Percentiles rank a stretch among this genome's conserved stretches.
These are phyloP conservation scores for Irpex sp. DNA, from an alignment of 1,284 basidiomycete genomes.

Conservation along the genomic window DNA sequence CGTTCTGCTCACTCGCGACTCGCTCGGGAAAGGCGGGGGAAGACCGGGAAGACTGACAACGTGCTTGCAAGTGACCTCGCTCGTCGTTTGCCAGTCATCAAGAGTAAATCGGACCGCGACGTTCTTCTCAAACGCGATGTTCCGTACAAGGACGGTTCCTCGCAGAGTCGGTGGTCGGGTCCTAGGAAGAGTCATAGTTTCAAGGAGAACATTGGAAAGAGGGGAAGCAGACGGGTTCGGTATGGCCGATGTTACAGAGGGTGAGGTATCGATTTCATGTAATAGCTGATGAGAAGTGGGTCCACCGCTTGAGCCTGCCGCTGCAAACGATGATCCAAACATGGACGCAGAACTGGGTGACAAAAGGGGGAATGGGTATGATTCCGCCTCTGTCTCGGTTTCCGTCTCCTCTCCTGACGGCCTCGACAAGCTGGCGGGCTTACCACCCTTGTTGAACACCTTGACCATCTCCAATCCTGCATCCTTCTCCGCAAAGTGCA, in stretches of 20 bases:
- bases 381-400: conserved; percentile 67
- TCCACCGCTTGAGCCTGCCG: neutral
- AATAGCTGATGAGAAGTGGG: conserved; percentile 15
- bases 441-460: conserved; percentile 79
- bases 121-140: conserved; percentile 85
- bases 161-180: conserved; percentile 40
- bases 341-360: conserved; percentile 14
- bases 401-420: conserved; percentile 74
- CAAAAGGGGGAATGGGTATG: conserved; percentile 22
- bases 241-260: conserved; percentile 35
- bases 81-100: conserved; percentile 92
- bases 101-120: conserved; percentile 89
- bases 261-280: conserved; percentile 40
- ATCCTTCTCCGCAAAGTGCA: conserved; percentile 78
- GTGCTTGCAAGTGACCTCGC: conserved; percentile 75
- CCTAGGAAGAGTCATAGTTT: conserved; percentile 41
- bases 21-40: conserved; percentile 36
- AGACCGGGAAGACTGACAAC: conserved; percentile 48
- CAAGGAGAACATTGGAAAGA: conserved; percentile 45
- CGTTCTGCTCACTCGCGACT: conserved; percentile 17
- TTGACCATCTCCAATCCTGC: conserved; percentile 79
- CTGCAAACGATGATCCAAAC: conserved; percentile 1
- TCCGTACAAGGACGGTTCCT: conserved; percentile 67
- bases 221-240: conserved; percentile 34
- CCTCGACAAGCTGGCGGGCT: conserved; percentile 66